Conservation (phyloP, 1,284 basidiomycete species). For the Microbotryum scabiosae region DNA sequence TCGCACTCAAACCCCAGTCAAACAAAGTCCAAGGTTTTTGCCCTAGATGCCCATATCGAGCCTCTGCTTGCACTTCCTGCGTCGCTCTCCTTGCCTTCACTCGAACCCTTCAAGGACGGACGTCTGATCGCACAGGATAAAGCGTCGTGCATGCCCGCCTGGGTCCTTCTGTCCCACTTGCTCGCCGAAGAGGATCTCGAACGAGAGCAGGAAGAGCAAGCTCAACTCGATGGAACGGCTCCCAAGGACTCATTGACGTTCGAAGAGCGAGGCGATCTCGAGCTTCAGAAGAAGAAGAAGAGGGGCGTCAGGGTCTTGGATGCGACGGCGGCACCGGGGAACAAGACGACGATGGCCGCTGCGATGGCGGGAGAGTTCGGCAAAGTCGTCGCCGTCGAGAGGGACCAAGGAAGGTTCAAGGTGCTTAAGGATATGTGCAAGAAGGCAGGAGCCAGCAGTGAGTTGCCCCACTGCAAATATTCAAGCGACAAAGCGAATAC, state of each 20-base stretch:
- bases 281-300: slow-evolving; percentile 13
- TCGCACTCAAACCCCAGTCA: slow-evolving; percentile 33
- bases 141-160: slow-evolving; percentile 91
- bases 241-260: slow-evolving; percentile 36
- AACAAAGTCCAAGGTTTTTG: slow-evolving; percentile 51
- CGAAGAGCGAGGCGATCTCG: slow-evolving; percentile 23
- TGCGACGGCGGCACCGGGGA: slow-evolving; percentile 93
- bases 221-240: slow-evolving; percentile 5
- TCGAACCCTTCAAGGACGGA: slow-evolving; percentile 55
- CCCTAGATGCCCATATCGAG: slow-evolving; percentile 66
- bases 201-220: not conserved
- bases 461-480: not conserved
- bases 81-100: slow-evolving; percentile 20
- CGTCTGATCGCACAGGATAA: slow-evolving; percentile 92
- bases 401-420: slow-evolving; percentile 64
- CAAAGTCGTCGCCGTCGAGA: slow-evolving; percentile 81
- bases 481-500: too few relatives aligned
- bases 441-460: slow-evolving; percentile 63
- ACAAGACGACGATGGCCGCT: slow-evolving; percentile 91
- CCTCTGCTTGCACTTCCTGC: slow-evolving; percentile 48
- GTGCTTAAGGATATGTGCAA: slow-evolving; percentile 74
- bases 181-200: slow-evolving; percentile 39
- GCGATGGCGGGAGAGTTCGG: slow-evolving; percentile 74
- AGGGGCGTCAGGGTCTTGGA: slow-evolving; percentile 57
- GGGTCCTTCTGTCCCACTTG: slow-evolving; percentile 53